phyloP scores from a whole-genome alignment of 2,329 filamentous ascomycete genomes.

The Biscogniauxia sp. region DNA sequence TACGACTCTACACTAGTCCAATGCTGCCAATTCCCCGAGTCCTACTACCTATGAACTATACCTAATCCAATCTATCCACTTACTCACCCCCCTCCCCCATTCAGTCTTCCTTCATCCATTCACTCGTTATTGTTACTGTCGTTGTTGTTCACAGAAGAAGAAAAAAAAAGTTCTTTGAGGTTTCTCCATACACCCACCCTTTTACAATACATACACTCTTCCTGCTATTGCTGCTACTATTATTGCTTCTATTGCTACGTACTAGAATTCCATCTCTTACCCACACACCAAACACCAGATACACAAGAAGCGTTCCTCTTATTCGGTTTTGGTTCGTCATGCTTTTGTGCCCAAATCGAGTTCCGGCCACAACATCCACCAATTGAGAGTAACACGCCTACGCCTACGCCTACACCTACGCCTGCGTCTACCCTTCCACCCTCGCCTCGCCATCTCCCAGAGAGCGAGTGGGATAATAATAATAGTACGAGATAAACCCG shows the following conservation, averaged over 20 bases:
- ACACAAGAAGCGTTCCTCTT: conserved; percentile 1
- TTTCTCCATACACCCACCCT: conserved; percentile 10
- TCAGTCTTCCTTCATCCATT: not conserved
- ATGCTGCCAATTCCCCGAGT: not conserved
- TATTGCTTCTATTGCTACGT: not conserved
- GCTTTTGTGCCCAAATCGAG: conserved; percentile 22
- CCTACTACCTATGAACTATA: not conserved
- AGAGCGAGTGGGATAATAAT: no score
- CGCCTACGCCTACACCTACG: conserved; percentile 9
- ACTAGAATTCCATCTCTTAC: not conserved
- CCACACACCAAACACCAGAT: no score
- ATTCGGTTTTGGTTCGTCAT: conserved; percentile 22
- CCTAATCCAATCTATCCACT: not conserved
- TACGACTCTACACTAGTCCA: not conserved
- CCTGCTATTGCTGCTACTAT: not conserved
- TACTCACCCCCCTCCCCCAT: not conserved
- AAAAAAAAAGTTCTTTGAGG: conserved; percentile 15
- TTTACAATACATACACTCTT: not conserved
- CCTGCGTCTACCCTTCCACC: conserved; percentile 11
- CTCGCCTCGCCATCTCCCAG: conserved; percentile 6
- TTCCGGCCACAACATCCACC: conserved; percentile 17
- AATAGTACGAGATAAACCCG: not conserved
- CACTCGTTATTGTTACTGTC: not conserved
- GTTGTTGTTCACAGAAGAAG: not conserved
- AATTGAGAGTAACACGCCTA: conserved; percentile 23